Evolutionary conservation across 495 filamentous ascomycete genomes (phyloP).

Genomic region (Penicillium silybi): DNA sequence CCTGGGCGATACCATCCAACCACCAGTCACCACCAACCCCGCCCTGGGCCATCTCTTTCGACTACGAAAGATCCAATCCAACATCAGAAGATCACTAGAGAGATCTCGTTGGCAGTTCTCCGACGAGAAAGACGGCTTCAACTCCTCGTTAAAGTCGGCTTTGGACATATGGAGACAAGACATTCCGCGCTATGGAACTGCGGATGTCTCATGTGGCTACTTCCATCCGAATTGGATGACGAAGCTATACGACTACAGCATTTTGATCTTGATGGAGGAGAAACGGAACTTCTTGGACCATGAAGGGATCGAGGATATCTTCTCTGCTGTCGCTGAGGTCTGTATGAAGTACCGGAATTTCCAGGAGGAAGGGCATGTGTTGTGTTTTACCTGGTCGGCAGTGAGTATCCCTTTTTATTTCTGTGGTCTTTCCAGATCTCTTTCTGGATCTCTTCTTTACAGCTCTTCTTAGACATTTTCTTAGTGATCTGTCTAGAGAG

Average conservation of each 20-base stretch:
- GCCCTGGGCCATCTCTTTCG: constrained; percentile 28
- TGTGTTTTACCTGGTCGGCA: constrained; percentile 37
- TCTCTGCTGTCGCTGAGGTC: constrained; percentile 27
- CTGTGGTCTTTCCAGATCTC: neutral
- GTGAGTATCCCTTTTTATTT: constrained; percentile 11
- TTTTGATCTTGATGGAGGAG: constrained; percentile 30
- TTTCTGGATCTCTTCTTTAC: no score
- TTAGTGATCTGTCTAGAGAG: no score
- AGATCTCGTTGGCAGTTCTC: constrained; percentile 8
- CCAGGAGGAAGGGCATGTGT: constrained; percentile 32
- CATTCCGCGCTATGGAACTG: constrained; percentile 27
- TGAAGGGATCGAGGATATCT: constrained; percentile 26
- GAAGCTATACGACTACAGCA: constrained; percentile 33
- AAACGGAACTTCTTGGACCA: constrained; percentile 23
- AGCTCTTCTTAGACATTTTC: no score
- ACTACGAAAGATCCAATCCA: constrained; percentile 31
- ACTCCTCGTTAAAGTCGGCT: constrained; percentile 22
- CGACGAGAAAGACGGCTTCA: constrained; percentile 10
- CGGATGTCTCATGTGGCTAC: constrained; percentile 22
- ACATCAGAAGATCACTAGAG: constrained; percentile 26
- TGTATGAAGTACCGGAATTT: constrained; percentile 26
- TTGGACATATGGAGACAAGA: constrained; percentile 29
- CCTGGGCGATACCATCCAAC: constrained; percentile 25
- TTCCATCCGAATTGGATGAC: constrained; percentile 32
- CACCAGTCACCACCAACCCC: constrained; percentile 17